Percentiles rank a stretch among this genome's conserved stretches.
phyloP scores from a whole-genome alignment of 2,329 filamentous ascomycete species.

The Aspergillus candidus region DNA sequence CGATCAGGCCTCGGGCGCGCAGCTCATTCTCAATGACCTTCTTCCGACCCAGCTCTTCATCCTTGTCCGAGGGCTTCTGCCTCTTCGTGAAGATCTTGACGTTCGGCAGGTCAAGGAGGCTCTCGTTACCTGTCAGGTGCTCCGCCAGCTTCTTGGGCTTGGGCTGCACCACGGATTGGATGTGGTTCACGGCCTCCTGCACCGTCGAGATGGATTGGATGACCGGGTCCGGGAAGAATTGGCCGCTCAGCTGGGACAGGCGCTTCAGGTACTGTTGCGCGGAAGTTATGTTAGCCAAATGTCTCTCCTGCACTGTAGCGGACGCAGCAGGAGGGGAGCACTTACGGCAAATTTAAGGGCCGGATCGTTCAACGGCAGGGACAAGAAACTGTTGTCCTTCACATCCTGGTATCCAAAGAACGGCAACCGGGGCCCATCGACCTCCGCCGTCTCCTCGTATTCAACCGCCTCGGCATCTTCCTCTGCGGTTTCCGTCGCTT shows the following conservation, averaged over 20 bases:
- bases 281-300: conserved; percentile 4
- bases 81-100: conserved; percentile 61
- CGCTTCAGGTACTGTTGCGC: conserved; percentile 66
- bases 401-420: conserved; percentile 20
- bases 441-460: conserved; percentile 13
- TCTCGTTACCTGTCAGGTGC: conserved; percentile 43
- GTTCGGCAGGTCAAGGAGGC: conserved; percentile 57
- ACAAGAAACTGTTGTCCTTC: conserved; percentile 51
- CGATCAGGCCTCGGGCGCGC: conserved; percentile 54
- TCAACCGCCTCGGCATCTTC: conserved; percentile 7
- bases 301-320: conserved; percentile 50
- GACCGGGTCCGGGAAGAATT: conserved; percentile 64
- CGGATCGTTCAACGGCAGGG: conserved; percentile 51
- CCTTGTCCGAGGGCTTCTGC: conserved; percentile 65
- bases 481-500: conserved; percentile 7
- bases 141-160: conserved; percentile 56
- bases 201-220: conserved; percentile 54
- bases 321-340: conserved; percentile 12
- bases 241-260: conserved; percentile 72
- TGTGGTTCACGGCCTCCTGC: conserved; percentile 49
- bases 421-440: conserved; percentile 11
- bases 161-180: conserved; percentile 32
- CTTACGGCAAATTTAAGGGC: conserved; percentile 68
- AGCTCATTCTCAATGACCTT: conserved; percentile 73
- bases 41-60: conserved; percentile 66